Base-by-base conservation (phyloP, 2,329 filamentous ascomycete genomes). In the Hypoxylon sp. region DNA sequence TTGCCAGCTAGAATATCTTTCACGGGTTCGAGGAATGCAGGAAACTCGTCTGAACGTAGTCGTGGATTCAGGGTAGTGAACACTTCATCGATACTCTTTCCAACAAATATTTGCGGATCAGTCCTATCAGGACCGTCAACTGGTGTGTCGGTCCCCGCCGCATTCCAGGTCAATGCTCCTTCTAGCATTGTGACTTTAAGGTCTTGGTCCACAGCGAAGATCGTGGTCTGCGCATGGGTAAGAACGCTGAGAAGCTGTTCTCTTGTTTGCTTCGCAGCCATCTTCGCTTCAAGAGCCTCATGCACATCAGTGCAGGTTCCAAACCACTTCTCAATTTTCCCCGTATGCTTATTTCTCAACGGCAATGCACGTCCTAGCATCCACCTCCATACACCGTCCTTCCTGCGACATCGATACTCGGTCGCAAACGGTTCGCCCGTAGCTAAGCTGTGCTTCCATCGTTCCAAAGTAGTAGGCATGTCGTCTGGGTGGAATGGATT, bases 291-390 rank as follows among this genome's bases (percentile, higher is more conserved):
- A 2, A 94, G 89, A 45, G 88, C 84, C 66, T 94, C 91, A 73
- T 94, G 89, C 16, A 94, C 91, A 68, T 95, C 91, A 11, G 91
- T 94, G 72, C 90, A 93, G 0, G 91, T 93, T 14, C 83, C 92
- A 71, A 92, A 93, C 91, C 91, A 94, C 74, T 91, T 93, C 63
- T 92, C 83, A 51, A 94, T 92, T 50, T 84, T 81, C 1, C 90
- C 90, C 0, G 86, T 87, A 46, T 89, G 85, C 66, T 84, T 85
- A 64, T 92, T 88, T 39, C 83, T 84, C 71, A 93, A 83, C 0
- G 92, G 91, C 12, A 91, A 76, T 0, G 91, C 92, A 45, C 91
- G 84, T 9, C 89, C 91, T 2, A 95, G 81, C 83, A 94, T 93
- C 92, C 92, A 95, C 56, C 91, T 84, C 87, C 88, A 94, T 60